Base-by-base conservation (phyloP, 345 rosid species). In the Clarkia xantiana region DNA sequence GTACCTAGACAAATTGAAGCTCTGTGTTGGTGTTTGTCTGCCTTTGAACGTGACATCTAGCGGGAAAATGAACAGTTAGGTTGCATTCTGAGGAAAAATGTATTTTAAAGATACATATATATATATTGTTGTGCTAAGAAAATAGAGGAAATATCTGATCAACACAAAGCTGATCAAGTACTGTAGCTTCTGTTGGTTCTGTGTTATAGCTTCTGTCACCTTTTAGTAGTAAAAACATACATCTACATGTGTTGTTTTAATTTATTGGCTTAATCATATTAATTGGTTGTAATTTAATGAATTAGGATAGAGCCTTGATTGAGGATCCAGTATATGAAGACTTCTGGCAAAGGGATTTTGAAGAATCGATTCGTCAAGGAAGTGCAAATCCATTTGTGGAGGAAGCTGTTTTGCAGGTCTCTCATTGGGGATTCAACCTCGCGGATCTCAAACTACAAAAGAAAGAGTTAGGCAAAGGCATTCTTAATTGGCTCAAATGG, bases 301-400 rank as follows among this genome's bases (percentile, higher is more conserved):
- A 59, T 36, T 51, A 81, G 90, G 90, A 81, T 47, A 74, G 62
- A 69, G 80, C 85, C 34, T 56, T 81, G 60, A 65, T 81, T 12
- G 77, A 76, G 68, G 90, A 78, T 46, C 90, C 90, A 40, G 54
- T 81, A 59, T 61, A 78, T 51, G 81, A 76, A 63, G 90, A 78
- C 54, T 76, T 76, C 69, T 78, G 81, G 85, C 85, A 76, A 53
- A 81, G 90, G 60, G 86, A 81, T 60, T 76, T 78, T 22, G 90
- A 78, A 59, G 90, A 81, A 62, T 76, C 86, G 44, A 69, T 76
- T 57, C 65, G 81, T 54, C 90, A 74, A 56, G 76, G 77, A 56
- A 66, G 52, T 65, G 74, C 67, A 29, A 70, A 78, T 67, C 83
- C 90, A 14, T 81, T 81, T 58, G 64, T 66, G 18, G 79, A 81